Base-by-base conservation (phyloP, 78 protist species). In the Pelomyxa schiedti region DNA sequence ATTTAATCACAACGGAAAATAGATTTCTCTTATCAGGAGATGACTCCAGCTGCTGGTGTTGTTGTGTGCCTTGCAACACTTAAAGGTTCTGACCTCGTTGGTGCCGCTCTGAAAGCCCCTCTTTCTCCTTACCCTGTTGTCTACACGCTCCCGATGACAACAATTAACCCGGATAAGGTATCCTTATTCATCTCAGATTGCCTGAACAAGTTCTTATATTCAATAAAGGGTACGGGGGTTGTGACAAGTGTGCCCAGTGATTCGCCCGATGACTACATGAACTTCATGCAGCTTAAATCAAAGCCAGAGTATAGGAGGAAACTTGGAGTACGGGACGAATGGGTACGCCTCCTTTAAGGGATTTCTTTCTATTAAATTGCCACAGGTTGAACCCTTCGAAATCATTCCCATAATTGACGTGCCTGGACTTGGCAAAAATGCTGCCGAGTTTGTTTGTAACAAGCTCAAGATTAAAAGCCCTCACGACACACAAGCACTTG, bases 211-310 rank as follows among this genome's bases (percentile, higher is more conserved):
- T 52, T 24, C 24, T 24, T 24, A 24, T 24, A n/a, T 52, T n/a
- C 24, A 52, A 52, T 52, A 72, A 92, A n/a, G n/a, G 99, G 95
- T 40, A 96, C 99, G 0, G 98, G 98, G 72, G 83, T 95, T 39
- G 98, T 95, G 22, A 95, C 97, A 26, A 81, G 91, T 0, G 98
- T 95, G 40, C 99, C 99, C 29, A 75, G 93, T 1, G 99, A 98
- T 64, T 81, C 99, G 16, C 99, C 99, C 39, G 99, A 94, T 72
- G 99, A 97, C 74, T 97, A 86, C 78, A 90, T 89, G n/a, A 88
- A 95, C 35, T 76, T 90, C 52, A 73, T 43, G 26, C 97, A 96
- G 77, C 83, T 96, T 53, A 90, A 91, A 74, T 74, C 75, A 26
- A 96, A 96, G 86, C 77, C 71, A 22, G 87, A 85, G 73, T 67